Evolutionary conservation across 2,329 filamentous ascomycete species (phyloP).

Genomic region (Rhynchosporium agropyri): DNA sequence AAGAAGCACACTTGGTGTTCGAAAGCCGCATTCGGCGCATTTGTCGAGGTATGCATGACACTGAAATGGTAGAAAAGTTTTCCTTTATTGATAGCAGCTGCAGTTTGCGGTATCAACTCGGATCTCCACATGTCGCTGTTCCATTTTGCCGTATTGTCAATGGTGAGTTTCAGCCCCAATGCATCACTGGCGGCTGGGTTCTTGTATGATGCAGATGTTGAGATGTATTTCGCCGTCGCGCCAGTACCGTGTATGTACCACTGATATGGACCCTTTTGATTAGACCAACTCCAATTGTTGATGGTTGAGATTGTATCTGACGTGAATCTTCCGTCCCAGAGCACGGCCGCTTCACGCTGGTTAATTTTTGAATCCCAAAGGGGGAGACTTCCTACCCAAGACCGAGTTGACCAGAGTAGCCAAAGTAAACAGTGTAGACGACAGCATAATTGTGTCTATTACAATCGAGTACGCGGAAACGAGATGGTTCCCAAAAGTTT

Average conservation of each 20-base stretch:
- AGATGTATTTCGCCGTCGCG: conserved; percentile 43
- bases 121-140: conserved; percentile 73
- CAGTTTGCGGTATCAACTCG: conserved; percentile 73
- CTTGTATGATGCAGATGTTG: conserved; percentile 53
- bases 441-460: background rate
- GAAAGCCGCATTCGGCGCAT: conserved; percentile 60
- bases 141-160: conserved; percentile 67
- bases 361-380: background rate
- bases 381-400: background rate
- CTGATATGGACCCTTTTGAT: conserved; percentile 70
- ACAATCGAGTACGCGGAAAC: background rate
- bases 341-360: conserved; percentile 42
- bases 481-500: background rate
- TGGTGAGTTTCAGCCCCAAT: conserved; percentile 70
- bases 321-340: conserved; percentile 71
- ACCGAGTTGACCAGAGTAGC: background rate
- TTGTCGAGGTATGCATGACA: conserved; percentile 59
- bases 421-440: background rate
- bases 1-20: conserved; percentile 68
- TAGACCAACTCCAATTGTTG: conserved; percentile 65
- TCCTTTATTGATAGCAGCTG: conserved; percentile 62
- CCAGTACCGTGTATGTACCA: conserved; percentile 74
- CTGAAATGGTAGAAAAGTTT: conserved; percentile 74
- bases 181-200: conserved; percentile 54
- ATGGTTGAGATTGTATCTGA: conserved; percentile 58